These are phyloP conservation scores for Turritis glabra DNA, from an alignment of 345 rosid genomes.

Conservation along the genomic window DNA sequence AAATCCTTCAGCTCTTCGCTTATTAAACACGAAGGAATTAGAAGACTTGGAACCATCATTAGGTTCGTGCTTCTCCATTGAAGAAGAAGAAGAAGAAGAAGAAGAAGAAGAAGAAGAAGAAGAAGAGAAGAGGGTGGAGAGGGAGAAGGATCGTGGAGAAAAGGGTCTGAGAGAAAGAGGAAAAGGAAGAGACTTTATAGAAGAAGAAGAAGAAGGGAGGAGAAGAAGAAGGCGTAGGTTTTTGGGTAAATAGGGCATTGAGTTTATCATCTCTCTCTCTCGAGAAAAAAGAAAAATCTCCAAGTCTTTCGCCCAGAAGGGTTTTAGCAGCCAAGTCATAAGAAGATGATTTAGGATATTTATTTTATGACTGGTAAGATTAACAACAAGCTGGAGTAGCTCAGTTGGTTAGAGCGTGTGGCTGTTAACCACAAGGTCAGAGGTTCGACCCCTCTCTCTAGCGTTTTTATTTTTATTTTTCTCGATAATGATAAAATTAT, in stretches of 20 bases:
- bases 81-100: slow-evolving; percentile 39
- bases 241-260: slow-evolving; percentile 46
- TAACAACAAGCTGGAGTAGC: not conserved
- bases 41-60: slow-evolving; percentile 21
- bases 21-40: slow-evolving; percentile 57
- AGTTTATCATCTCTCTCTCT: slow-evolving; percentile 20
- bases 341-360: not conserved
- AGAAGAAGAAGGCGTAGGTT: slow-evolving; percentile 52
- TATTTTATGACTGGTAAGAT: rapidly evolving
- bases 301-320: not conserved
- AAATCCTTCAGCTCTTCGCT: slow-evolving; percentile 74
- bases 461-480: not conserved
- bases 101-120: slow-evolving; percentile 26
- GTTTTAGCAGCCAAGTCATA: slow-evolving; percentile 22
- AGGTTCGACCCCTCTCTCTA: slow-evolving; percentile 66
- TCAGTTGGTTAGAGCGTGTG: slow-evolving; percentile 69
- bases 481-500: no score
- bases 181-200: slow-evolving; percentile 41
- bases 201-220: slow-evolving; percentile 34
- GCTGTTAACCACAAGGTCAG: slow-evolving; percentile 76
- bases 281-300: not conserved
- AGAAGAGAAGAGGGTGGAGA: slow-evolving; percentile 8
- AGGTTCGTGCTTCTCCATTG: slow-evolving; percentile 50
- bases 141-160: slow-evolving; percentile 29
- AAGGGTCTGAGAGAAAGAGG: slow-evolving; percentile 40